phyloP scores from a whole-genome alignment of 805 yeast species.

The Wickerhamia fluorescens region DNA sequence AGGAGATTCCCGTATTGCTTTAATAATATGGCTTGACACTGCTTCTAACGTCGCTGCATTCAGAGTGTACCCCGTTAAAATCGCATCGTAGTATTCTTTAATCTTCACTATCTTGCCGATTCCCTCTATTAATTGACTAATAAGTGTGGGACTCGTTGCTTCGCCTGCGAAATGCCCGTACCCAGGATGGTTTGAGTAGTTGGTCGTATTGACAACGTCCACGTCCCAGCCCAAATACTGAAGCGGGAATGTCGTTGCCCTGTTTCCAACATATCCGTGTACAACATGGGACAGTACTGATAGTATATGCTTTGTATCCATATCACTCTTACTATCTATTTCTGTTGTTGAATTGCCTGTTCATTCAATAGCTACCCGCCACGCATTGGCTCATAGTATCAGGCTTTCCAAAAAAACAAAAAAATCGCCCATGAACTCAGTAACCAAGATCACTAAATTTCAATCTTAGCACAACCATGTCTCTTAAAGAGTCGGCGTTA shows the following conservation, averaged over 20 bases:
- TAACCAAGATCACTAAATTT: too few relatives aligned
- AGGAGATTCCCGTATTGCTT: too few relatives aligned
- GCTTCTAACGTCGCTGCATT: slow-evolving; percentile 46
- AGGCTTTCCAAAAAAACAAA: too few relatives aligned
- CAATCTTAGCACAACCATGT: too few relatives aligned
- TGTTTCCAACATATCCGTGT: slow-evolving; percentile 93
- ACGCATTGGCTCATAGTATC: too few relatives aligned
- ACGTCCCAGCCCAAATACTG: slow-evolving; percentile 91
- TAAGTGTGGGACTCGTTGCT: slow-evolving; percentile 36
- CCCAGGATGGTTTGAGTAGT: slow-evolving; percentile 89
- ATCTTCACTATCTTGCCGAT: slow-evolving; percentile 40
- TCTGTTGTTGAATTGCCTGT: too few relatives aligned
- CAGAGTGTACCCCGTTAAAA: slow-evolving; percentile 79
- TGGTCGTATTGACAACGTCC: slow-evolving; percentile 81
- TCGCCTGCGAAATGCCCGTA: slow-evolving; percentile 64
- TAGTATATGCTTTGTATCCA: slow-evolving; percentile 4
- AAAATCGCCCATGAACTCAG: too few relatives aligned
- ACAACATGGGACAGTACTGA: slow-evolving; percentile 80
- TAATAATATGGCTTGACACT: slow-evolving; percentile 38
- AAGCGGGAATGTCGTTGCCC: slow-evolving; percentile 84
- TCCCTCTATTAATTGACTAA: slow-evolving; percentile 50
- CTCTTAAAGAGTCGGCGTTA: slow-evolving; percentile 27
- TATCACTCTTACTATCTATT: not conserved
- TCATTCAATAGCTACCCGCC: too few relatives aligned
- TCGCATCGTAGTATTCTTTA: slow-evolving; percentile 44